Evolutionary conservation across 208 protist species (phyloP).

Genomic region (Crithidia acanthocephali): DNA sequence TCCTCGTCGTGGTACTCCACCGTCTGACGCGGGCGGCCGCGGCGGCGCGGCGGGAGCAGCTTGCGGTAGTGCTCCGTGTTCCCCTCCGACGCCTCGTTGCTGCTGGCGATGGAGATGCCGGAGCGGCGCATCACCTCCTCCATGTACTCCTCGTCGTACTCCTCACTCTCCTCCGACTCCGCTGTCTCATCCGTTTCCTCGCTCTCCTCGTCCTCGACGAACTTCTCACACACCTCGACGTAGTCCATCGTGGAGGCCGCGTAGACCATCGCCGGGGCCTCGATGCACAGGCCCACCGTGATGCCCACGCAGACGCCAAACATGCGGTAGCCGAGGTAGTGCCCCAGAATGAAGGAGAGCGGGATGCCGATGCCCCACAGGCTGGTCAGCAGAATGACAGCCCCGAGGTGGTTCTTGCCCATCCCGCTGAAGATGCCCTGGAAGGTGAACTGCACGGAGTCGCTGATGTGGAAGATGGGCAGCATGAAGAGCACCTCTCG

Average conservation of each 20-base stretch:
- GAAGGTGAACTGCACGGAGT: conserved; percentile 84
- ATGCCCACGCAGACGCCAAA: conserved; percentile 80
- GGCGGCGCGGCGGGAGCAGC: conserved; percentile 48
- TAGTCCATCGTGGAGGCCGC: conserved; percentile 67
- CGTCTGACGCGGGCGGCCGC: conserved; percentile 25
- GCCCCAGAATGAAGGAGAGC: conserved; percentile 60
- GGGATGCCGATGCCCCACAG: conserved; percentile 82
- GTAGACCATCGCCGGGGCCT: conserved; percentile 77
- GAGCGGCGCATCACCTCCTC: conserved; percentile 83
- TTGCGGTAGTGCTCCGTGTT: conserved; percentile 52
- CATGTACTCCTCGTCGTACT: conserved; percentile 61
- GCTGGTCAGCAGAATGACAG: conserved; percentile 69
- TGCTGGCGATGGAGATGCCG: conserved; percentile 52
- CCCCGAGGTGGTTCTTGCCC: conserved; percentile 80
- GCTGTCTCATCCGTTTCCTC: conserved; percentile 56
- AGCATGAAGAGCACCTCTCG: conserved; percentile 59
- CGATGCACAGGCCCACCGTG: conserved; percentile 80
- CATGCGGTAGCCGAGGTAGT: conserved; percentile 60
- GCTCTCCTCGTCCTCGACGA: conserved; percentile 61
- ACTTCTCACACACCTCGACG: conserved; percentile 63
- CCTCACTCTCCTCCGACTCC: conserved; percentile 54
- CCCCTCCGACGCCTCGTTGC: conserved; percentile 31
- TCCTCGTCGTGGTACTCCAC: conserved; percentile 49
- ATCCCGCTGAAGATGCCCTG: conserved; percentile 89
- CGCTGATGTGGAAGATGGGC: conserved; percentile 76